Conservation (phyloP, 2,329 filamentous ascomycete genomes). For the Coniochaeta ligniaria region DNA sequence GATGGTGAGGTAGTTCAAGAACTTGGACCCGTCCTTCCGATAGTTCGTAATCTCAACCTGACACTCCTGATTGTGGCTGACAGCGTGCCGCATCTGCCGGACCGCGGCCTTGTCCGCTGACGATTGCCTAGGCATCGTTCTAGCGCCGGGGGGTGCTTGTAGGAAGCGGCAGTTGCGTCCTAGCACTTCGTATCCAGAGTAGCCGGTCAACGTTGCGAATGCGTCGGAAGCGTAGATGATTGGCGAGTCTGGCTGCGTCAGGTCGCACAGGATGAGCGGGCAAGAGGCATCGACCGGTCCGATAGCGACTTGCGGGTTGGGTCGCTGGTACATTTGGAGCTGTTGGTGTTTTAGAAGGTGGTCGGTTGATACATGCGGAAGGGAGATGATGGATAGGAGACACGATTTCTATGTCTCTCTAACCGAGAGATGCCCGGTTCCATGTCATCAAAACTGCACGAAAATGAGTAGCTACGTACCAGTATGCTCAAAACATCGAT, state of each 20-base stretch:
- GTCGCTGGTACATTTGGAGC: conserved; percentile 59
- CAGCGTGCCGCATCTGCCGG: conserved; percentile 40
- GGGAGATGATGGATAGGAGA: background rate
- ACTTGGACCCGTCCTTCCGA: conserved; percentile 69
- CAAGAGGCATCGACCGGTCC: conserved; percentile 80
- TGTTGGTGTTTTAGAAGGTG: conserved; percentile 15
- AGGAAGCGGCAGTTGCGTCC: conserved; percentile 82
- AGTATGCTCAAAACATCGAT: conserved; percentile 50
- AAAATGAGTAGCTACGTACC: conserved; percentile 26
- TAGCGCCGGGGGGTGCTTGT: conserved; percentile 67
- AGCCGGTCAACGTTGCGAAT: conserved; percentile 74
- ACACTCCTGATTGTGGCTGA: conserved; percentile 37
- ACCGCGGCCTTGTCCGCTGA: conserved; percentile 61
- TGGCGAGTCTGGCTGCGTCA: conserved; percentile 64
- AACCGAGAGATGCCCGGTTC: background rate
- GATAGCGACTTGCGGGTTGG: conserved; percentile 69
- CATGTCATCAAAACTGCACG: background rate
- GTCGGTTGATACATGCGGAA: background rate
- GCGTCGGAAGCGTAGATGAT: conserved; percentile 81
- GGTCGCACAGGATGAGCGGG: conserved; percentile 76
- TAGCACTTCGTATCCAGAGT: conserved; percentile 64
- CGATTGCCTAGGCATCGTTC: conserved; percentile 53
- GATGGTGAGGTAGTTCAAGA: conserved; percentile 80
- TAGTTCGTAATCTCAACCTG: conserved; percentile 65
- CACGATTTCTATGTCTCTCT: conserved; percentile 2